Evolutionary conservation across 1,284 basidiomycete species (phyloP), one percentile per base, ranked within the genome.

Genomic region (Meira nashicola): DNA sequence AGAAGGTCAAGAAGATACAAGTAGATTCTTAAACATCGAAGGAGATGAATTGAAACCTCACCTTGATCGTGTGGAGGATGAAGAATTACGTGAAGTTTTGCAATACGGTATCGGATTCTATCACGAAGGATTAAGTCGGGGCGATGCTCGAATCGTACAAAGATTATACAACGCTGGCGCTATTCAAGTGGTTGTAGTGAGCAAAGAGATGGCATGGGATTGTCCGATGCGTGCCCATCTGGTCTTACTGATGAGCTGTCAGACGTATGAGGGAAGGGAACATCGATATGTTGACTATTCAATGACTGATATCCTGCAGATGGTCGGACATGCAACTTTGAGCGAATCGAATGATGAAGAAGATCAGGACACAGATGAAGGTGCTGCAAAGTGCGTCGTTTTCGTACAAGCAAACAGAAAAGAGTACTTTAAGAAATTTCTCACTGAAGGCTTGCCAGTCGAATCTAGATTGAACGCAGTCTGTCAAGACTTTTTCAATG

Each of bases 221-320:
- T 83, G 97, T 19, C 92, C 95, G 0, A 85, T 96, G 37, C 86
- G 89, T 0, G 88, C 90, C 60, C 95, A 96, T 80, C 92, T 98
- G 89, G 93, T 97, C 52, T 87, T 99, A 74, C 89, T 98, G 74
- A 96, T 98, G 92, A 93, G 93, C 33, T 90, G 97, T 0, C 95
- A 98, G 78, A 89, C 82, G 60, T 98, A 90, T 73, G 92, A 98
- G 77, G 77, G 77, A 10, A 70, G 71, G 15, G 73, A 78, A 55
- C 74, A 78, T 58, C 89, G 94, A 54, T 98, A 99, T 71, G 84
- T 95, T 69, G 94, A 98, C 80, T 98, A 97, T 74, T 90, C 95
- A 1, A 89, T 98, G 60, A 91, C 94, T 82, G 93, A 97, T 70
- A 89, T 98, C 11, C 84, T 98, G 1, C 93, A 98, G 76, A 98